Percentiles rank a stretch among this genome's conserved stretches.
phyloP scores from a whole-genome alignment of 225 moss, liverwort and hornwort genomes.

The Bryoerythrophyllum caledonicum region DNA sequence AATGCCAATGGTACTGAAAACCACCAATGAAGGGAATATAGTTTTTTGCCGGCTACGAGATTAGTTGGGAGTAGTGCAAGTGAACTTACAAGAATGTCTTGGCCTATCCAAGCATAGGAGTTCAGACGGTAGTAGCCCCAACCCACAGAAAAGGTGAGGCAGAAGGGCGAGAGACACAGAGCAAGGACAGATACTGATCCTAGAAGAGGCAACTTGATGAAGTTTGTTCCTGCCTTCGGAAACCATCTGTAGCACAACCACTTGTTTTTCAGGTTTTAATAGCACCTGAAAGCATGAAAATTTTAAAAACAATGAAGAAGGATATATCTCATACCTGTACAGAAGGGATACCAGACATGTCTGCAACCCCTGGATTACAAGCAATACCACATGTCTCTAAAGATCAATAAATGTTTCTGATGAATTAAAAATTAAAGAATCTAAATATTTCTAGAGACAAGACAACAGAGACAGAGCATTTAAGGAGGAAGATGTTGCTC shows the following conservation, averaged over 20 bases:
- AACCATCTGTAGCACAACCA: slow-evolving; percentile 71
- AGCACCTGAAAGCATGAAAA: not conserved
- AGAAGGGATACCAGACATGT: slow-evolving; percentile 87
- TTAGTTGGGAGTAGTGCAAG: not conserved
- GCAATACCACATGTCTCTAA: slow-evolving; percentile 4
- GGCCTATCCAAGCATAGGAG: slow-evolving; percentile 94
- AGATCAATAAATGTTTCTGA: slow-evolving; percentile 18
- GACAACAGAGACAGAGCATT: slow-evolving; percentile 1
- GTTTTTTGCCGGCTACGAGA: not conserved
- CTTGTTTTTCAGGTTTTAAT: not conserved
- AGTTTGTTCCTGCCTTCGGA: slow-evolving; percentile 64
- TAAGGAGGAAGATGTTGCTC: not conserved
- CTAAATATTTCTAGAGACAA: not conserved
- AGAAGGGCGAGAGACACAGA: slow-evolving; percentile 80
- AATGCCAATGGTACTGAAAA: too few relatives aligned
- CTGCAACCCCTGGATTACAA: slow-evolving; percentile 82
- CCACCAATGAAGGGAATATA: too few relatives aligned
- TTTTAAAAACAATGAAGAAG: not conserved
- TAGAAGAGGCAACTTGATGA: slow-evolving; percentile 66
- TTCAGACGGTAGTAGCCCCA: slow-evolving; percentile 85
- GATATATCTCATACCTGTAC: slow-evolving; percentile 55
- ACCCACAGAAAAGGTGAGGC: slow-evolving; percentile 74
- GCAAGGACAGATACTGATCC: slow-evolving; percentile 80
- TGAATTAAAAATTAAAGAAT: slow-evolving; percentile 3
- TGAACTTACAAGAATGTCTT: slow-evolving; percentile 81